A percentile compares a stretch with the other conserved stretches of the same genome.
Evolutionary conservation across 1,284 basidiomycete genomes (phyloP).

Genomic region (Tilletia indica): DNA sequence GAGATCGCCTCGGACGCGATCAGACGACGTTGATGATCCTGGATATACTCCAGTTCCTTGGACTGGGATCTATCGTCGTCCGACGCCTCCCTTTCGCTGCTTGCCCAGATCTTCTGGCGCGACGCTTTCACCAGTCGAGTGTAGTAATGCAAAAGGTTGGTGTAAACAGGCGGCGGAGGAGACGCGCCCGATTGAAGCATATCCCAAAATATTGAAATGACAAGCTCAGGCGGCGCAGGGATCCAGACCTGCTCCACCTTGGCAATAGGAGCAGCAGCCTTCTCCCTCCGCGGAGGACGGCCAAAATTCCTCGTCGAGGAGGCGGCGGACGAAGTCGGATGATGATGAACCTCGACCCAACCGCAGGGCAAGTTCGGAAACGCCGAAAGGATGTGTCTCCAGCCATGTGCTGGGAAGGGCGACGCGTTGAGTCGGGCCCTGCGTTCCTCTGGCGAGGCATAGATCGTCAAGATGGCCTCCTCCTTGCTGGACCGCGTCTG

Average conservation of each 20-base stretch:
- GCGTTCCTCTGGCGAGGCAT: conserved; percentile 1
- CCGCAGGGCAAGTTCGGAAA: conserved; percentile 1
- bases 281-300: too few relatives aligned
- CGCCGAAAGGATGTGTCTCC: not conserved
- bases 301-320: not conserved
- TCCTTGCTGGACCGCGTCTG: not conserved
- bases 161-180: conserved; percentile 5
- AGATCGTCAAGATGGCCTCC: not conserved
- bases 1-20: conserved; percentile 8
- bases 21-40: not conserved
- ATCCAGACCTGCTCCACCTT: not conserved
- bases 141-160: conserved; percentile 5
- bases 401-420: not conserved
- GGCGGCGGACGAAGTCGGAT: not conserved
- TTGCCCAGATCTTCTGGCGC: not conserved
- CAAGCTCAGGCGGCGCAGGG: conserved; percentile 14
- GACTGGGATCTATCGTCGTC: not conserved
- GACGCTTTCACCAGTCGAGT: not conserved
- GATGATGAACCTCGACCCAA: not conserved
- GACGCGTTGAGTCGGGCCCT: not conserved
- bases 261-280: too few relatives aligned
- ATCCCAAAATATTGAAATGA: conserved; percentile 15
- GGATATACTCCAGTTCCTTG: not conserved
- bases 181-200: conserved; percentile 9
- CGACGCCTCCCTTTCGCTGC: not conserved